Conservation (phyloP, 2,329 filamentous ascomycete species). For the Myrmaecium sp. region DNA sequence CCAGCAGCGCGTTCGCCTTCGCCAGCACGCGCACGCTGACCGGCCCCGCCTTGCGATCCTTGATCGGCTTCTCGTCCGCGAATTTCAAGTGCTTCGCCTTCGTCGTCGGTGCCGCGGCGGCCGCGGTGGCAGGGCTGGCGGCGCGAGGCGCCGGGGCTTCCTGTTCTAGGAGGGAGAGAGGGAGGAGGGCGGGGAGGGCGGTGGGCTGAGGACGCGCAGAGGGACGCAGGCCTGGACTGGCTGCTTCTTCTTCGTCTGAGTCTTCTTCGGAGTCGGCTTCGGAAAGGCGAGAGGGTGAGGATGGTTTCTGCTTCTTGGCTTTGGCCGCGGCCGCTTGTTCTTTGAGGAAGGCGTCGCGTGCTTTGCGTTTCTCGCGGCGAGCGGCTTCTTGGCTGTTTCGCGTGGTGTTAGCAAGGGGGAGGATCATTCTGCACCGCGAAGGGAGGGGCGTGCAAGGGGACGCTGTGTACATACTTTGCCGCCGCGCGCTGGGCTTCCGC, state of each 20-base stretch:
- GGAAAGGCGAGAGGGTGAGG: too few relatives aligned
- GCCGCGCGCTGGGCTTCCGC: slow-evolving; percentile 15
- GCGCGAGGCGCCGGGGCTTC: too few relatives aligned
- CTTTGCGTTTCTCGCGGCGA: slow-evolving; percentile 11
- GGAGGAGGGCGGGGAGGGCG: slow-evolving; percentile 31
- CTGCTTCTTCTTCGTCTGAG: slow-evolving; percentile 11
- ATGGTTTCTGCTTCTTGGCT: slow-evolving; percentile 11
- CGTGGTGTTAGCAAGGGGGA: not conserved
- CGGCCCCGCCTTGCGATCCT: slow-evolving; percentile 32
- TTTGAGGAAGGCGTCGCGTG: slow-evolving; percentile 14
- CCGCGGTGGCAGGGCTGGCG: slow-evolving; percentile 8
- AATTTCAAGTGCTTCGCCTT: slow-evolving; percentile 31
- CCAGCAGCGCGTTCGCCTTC: slow-evolving; percentile 21
- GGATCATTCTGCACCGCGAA: not conserved
- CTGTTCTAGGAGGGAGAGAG: slow-evolving; percentile 34
- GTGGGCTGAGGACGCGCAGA: not conserved
- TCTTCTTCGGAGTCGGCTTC: too few relatives aligned
- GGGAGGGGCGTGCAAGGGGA: not conserved
- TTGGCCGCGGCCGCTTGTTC: slow-evolving; percentile 5
- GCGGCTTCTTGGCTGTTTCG: slow-evolving; percentile 10
- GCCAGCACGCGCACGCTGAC: slow-evolving; percentile 33
- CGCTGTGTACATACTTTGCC: slow-evolving; percentile 7
- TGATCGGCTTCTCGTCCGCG: slow-evolving; percentile 31
- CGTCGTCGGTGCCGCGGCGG: slow-evolving; percentile 24
- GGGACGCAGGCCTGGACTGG: slow-evolving; percentile 2